phyloP scores from a whole-genome alignment of 73 alveolate species.

The Paramecium sonneborni region DNA sequence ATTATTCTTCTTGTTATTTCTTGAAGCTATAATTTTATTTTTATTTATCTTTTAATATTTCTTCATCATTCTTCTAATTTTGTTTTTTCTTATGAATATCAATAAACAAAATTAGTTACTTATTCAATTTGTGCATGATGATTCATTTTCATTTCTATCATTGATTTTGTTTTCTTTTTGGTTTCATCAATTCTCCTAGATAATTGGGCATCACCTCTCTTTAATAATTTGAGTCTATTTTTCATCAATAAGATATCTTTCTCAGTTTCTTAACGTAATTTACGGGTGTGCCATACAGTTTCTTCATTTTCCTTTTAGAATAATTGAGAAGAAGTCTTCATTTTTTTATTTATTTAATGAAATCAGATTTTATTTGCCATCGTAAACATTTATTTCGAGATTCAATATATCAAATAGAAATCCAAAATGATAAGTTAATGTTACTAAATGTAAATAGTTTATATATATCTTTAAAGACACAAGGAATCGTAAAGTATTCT shows the following conservation, averaged over 20 bases:
- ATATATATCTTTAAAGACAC: not conserved
- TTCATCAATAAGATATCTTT: not conserved
- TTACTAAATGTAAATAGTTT: not conserved
- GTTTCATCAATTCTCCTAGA: conserved; percentile 28
- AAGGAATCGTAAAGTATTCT: not conserved
- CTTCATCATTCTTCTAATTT: not conserved
- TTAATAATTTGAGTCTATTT: conserved; percentile 35
- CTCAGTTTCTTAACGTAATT: conserved; percentile 2
- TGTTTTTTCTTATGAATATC: not conserved
- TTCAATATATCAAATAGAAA: not conserved
- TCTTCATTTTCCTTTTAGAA: conserved; percentile 23
- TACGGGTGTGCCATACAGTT: conserved; percentile 34
- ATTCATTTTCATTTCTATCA: conserved; percentile 1
- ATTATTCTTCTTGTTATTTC: not conserved
- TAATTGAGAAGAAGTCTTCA: not conserved
- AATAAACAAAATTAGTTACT: not conserved
- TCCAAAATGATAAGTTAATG: not conserved
- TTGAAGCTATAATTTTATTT: not conserved
- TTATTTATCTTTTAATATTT: not conserved
- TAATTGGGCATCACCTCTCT: not conserved
- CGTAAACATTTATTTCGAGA: not conserved
- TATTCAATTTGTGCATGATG: conserved; percentile 4
- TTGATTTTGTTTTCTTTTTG: conserved; percentile 21
- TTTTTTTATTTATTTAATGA: not conserved
- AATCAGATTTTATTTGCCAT: not conserved